Conservation (phyloP, 177 flowering plant genomes). For the Vitis hybrid region DNA sequence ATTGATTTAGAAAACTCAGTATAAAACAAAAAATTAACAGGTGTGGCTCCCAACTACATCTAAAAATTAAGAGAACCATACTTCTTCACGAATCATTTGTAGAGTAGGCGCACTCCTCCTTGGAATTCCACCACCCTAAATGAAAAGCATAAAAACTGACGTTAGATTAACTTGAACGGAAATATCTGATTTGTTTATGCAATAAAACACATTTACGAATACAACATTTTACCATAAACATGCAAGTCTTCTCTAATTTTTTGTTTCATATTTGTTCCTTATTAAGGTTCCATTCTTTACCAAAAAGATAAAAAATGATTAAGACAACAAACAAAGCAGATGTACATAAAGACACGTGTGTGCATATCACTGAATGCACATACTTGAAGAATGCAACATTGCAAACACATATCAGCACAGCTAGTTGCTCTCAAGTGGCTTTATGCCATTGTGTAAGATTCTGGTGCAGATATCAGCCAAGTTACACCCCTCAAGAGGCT, state of each 20-base stretch:
- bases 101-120: conserved; percentile 84
- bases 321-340: no score
- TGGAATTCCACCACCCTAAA: conserved; percentile 90
- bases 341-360: no score
- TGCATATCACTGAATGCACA: no score
- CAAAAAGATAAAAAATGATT: no score
- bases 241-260: no score
- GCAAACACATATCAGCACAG: not conserved
- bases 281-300: not conserved
- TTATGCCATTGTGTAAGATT: not conserved
- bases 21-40: not conserved
- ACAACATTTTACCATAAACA: no score
- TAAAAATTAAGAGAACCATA: conserved; percentile 32
- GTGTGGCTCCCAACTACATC: not conserved
- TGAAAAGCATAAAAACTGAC: not conserved
- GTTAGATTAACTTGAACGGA: not conserved
- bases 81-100: conserved; percentile 84
- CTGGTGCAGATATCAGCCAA: not conserved
- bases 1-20: not conserved
- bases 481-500: not conserved
- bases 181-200: not conserved
- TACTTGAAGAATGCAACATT: not conserved
- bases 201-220: no score
- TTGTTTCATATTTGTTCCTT: no score
- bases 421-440: not conserved